Evolutionary conservation across 176 grass and related monocot genomes (phyloP).

Genomic region (Triticum turgidum): DNA sequence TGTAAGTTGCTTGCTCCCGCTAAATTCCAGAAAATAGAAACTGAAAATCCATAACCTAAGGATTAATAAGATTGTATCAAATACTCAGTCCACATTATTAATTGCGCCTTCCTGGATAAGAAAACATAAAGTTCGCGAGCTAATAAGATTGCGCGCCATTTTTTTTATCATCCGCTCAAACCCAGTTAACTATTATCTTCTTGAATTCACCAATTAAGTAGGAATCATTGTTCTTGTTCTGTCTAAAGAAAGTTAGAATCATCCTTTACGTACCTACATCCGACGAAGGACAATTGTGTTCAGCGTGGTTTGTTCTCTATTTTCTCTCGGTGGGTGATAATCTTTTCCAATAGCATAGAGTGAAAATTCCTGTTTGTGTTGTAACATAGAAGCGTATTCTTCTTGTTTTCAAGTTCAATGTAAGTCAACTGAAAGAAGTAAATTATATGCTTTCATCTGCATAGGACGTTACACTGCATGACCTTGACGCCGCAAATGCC

Average conservation of each 20-base stretch:
- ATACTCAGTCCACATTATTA: background rate
- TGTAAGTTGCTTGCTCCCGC: background rate
- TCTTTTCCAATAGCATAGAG: background rate
- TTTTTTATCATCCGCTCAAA: background rate
- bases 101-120: background rate
- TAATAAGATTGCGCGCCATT: background rate
- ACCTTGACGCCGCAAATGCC: slow-evolving; percentile 98
- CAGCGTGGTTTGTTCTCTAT: background rate
- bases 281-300: background rate
- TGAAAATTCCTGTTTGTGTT: background rate
- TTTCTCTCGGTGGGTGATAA: background rate
- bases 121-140: background rate
- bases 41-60: background rate
- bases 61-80: background rate
- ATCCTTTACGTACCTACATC: background rate
- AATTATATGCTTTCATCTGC: slow-evolving; percentile 30
- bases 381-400: background rate
- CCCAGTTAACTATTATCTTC: slow-evolving; percentile 2
- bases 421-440: background rate
- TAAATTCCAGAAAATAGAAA: slow-evolving; percentile 3
- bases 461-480: slow-evolving; percentile 93
- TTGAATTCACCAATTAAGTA: slow-evolving; percentile 7
- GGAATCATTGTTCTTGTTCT: background rate
- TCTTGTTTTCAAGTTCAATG: background rate
- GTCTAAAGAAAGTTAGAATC: background rate